Evolutionary conservation across 2,329 filamentous ascomycete genomes (phyloP).

Genomic region (Colletotrichum lindemuthianum): DNA sequence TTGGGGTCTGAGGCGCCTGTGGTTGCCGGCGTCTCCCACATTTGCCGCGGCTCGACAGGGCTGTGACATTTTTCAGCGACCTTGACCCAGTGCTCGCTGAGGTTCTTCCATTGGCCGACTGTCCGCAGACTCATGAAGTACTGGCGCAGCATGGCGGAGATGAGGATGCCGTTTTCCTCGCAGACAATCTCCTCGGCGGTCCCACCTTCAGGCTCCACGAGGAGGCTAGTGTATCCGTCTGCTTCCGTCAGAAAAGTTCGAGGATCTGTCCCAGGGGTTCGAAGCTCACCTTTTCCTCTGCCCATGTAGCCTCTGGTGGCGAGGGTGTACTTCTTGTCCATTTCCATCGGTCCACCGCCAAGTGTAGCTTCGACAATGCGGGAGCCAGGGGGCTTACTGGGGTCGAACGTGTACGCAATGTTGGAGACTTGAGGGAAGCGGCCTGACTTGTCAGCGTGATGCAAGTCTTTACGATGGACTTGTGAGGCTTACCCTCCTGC

Average conservation of each 20-base stretch:
- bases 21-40: constrained; percentile 45
- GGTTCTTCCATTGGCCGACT: constrained; percentile 80
- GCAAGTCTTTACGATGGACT: not conserved
- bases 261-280: fast-evolving
- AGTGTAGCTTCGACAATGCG: constrained; percentile 73
- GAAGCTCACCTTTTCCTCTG: constrained; percentile 72
- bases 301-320: constrained; percentile 91
- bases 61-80: constrained; percentile 71
- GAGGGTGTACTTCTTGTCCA: constrained; percentile 73
- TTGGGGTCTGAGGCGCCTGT: constrained; percentile 29
- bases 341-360: constrained; percentile 68
- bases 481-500: constrained; percentile 69
- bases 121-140: constrained; percentile 91
- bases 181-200: constrained; percentile 80
- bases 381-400: constrained; percentile 65
- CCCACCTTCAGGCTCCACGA: constrained; percentile 81
- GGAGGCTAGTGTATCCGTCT: constrained; percentile 82
- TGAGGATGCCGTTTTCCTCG: constrained; percentile 87
- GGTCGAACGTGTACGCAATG: constrained; percentile 79
- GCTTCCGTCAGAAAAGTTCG: not conserved
- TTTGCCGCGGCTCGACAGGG: constrained; percentile 54
- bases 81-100: constrained; percentile 74
- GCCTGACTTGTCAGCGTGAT: constrained; percentile 40
- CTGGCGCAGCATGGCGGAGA: constrained; percentile 86
- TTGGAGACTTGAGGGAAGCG: constrained; percentile 89